phyloP scores from a whole-genome alignment of 2,329 filamentous ascomycete genomes.

The Diplocarpon rosae region DNA sequence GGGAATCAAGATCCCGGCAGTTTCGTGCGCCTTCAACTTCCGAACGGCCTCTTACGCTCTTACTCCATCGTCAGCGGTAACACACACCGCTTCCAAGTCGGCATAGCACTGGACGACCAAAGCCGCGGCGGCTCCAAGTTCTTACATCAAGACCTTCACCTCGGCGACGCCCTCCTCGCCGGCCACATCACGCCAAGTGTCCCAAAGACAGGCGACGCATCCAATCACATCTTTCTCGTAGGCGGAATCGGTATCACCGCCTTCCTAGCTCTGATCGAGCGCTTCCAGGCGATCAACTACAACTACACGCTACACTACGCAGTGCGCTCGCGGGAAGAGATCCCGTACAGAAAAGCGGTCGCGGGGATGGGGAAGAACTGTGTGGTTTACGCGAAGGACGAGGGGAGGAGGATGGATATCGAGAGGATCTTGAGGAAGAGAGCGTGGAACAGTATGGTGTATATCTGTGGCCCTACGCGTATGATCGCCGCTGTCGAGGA shows the following conservation, averaged over 20 bases:
- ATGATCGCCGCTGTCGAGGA: constrained; percentile 42
- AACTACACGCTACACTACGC: constrained; percentile 47
- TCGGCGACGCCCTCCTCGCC: constrained; percentile 40
- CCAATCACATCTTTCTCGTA: constrained; percentile 48
- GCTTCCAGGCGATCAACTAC: constrained; percentile 34
- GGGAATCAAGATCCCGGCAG: constrained; percentile 33
- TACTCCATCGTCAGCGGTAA: constrained; percentile 50
- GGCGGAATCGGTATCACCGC: constrained; percentile 58
- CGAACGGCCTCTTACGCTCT: constrained; percentile 42
- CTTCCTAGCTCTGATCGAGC: constrained; percentile 40
- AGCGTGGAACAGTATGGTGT: constrained; percentile 45
- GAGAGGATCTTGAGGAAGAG: constrained; percentile 33
- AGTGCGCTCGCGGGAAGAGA: constrained; percentile 39
- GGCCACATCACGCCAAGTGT: constrained; percentile 40
- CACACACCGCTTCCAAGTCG: constrained; percentile 41
- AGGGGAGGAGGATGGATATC: constrained; percentile 43
- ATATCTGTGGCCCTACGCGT: constrained; percentile 47
- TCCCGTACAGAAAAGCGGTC: constrained; percentile 43
- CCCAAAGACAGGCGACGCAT: constrained; percentile 26
- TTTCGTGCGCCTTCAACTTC: constrained; percentile 46
- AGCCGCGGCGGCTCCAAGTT: constrained; percentile 52
- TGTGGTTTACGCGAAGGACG: constrained; percentile 40
- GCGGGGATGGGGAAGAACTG: constrained; percentile 28
- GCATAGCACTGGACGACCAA: constrained; percentile 41
- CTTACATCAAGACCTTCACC: constrained; percentile 38